Evolutionary conservation across 768 basidiomycete species (phyloP).

Genomic region (Chalciporus sphaerocephalus): DNA sequence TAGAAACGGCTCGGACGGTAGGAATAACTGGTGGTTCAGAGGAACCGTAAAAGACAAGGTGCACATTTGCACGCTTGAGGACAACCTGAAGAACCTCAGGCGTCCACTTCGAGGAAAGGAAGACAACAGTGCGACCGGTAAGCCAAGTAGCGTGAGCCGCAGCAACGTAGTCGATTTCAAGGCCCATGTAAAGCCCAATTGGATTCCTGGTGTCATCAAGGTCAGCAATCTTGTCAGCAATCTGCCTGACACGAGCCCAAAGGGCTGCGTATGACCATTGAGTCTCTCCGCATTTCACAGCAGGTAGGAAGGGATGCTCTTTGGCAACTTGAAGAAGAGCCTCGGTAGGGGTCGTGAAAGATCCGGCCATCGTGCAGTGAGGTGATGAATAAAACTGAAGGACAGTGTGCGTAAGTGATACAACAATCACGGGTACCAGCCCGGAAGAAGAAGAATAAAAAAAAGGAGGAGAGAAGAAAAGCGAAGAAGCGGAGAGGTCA

Average conservation of each 20-base stretch:
- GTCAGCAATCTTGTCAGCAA: slow-evolving; percentile 18
- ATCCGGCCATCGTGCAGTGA: slow-evolving; percentile 11
- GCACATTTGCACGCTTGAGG: slow-evolving; percentile 21
- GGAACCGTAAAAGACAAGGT: slow-evolving; percentile 21
- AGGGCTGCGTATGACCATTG: slow-evolving; percentile 31
- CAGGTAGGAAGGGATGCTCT: slow-evolving; percentile 21
- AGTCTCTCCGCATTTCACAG: slow-evolving; percentile 17
- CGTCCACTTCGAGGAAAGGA: slow-evolving; percentile 31
- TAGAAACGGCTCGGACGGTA: slow-evolving; percentile 17
- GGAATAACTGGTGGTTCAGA: slow-evolving; percentile 9
- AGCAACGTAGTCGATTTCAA: slow-evolving; percentile 29
- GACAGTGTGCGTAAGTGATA: background rate
- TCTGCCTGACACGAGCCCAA: slow-evolving; percentile 28
- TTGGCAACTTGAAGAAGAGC: slow-evolving; percentile 29
- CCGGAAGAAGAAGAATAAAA: slow-evolving; percentile 12
- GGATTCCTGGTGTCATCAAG: slow-evolving; percentile 15
- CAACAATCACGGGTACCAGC: slow-evolving; percentile 16
- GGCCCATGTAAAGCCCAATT: slow-evolving; percentile 28
- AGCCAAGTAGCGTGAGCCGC: slow-evolving; percentile 31
- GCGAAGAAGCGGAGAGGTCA: slow-evolving; percentile 15
- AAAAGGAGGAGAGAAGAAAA: background rate
- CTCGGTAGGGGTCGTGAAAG: slow-evolving; percentile 26
- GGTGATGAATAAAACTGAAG: slow-evolving; percentile 4
- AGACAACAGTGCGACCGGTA: slow-evolving; percentile 22
- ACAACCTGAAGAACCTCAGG: slow-evolving; percentile 23